Percentiles rank a stretch among this genome's conserved stretches.
phyloP scores from a whole-genome alignment of 1,284 basidiomycete genomes.

The Cryptococcus maquisensis region DNA sequence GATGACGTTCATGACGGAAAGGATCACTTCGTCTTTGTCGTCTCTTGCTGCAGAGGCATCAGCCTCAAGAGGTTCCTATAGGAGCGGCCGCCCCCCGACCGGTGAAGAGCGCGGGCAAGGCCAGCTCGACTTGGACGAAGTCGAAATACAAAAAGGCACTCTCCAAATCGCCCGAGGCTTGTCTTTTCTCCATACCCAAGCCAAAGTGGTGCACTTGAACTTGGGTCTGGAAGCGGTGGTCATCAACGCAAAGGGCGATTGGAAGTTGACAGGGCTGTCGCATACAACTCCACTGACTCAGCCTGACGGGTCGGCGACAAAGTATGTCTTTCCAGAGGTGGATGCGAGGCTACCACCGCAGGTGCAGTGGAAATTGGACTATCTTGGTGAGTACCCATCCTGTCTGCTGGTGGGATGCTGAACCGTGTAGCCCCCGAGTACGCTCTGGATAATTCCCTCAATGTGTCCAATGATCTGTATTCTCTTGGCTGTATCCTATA shows the following conservation, averaged over 20 bases:
- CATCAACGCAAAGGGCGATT: conserved; percentile 93
- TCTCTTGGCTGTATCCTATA: conserved; percentile 86
- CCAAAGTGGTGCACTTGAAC: conserved; percentile 87
- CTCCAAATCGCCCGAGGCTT: conserved; percentile 90
- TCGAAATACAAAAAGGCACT: conserved; percentile 91
- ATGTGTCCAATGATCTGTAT: conserved; percentile 89
- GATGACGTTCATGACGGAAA: conserved; percentile 85
- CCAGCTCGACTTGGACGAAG: conserved; percentile 63
- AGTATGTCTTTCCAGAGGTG: conserved; percentile 84
- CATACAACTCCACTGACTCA: conserved; percentile 73
- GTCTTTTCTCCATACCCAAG: conserved; percentile 85
- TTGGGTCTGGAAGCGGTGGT: conserved; percentile 76
- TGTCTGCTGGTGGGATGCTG: background rate
- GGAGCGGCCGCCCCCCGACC: conserved; percentile 44
- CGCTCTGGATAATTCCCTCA: conserved; percentile 79
- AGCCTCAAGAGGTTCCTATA: conserved; percentile 55
- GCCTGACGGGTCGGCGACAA: conserved; percentile 67
- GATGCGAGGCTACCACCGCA: conserved; percentile 75
- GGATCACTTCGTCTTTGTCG: conserved; percentile 61
- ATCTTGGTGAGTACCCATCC: conserved; percentile 63
- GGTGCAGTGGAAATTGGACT: conserved; percentile 90
- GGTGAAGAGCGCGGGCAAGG: conserved; percentile 55
- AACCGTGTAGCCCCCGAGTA: conserved; percentile 80
- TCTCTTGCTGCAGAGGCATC: conserved; percentile 56
- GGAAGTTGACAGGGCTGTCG: conserved; percentile 91